Percentiles rank a stretch among this genome's conserved stretches.
Evolutionary conservation across 192 early-diverging fungal species (phyloP).

Genomic region (Backusella psychrophila): DNA sequence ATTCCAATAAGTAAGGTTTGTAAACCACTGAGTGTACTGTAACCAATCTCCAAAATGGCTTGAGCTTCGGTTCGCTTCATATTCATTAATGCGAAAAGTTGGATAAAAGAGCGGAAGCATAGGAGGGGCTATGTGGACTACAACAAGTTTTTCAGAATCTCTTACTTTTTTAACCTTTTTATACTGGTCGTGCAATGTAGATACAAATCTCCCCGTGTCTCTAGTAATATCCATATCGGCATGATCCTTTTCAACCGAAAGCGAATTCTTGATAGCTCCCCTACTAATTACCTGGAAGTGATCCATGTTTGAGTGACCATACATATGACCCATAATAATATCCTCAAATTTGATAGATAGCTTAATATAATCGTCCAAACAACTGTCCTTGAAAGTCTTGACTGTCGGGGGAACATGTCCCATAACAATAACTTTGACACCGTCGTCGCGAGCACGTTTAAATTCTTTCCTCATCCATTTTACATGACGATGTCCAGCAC

Average conservation of each 20-base stretch:
- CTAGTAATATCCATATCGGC: background rate
- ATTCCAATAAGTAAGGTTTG: constrained; percentile 43
- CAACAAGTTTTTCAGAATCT: constrained; percentile 1
- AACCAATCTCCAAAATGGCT: constrained; percentile 34
- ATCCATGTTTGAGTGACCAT: constrained; percentile 76
- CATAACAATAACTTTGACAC: constrained; percentile 54
- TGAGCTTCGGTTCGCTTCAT: constrained; percentile 29
- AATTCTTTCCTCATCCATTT: constrained; percentile 68
- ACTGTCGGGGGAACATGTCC: constrained; percentile 66
- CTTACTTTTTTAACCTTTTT: background rate
- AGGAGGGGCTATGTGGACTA: constrained; percentile 51
- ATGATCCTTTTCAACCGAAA: background rate
- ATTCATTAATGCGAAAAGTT: constrained; percentile 58
- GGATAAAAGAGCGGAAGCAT: constrained; percentile 66
- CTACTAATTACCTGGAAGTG: constrained; percentile 25
- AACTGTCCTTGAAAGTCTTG: constrained; percentile 41
- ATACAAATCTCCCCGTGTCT: constrained; percentile 3
- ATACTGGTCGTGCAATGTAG: constrained; percentile 13
- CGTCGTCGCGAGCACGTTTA: constrained; percentile 37
- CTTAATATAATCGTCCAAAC: constrained; percentile 40
- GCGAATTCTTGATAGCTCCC: constrained; percentile 4
- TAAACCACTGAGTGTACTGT: constrained; percentile 41
- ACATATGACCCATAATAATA: constrained; percentile 64
- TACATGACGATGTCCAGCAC: constrained; percentile 63
- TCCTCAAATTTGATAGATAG: constrained; percentile 45